Conservation (phyloP, 257 asterid species). For the Ophiorrhiza pumila region DNA sequence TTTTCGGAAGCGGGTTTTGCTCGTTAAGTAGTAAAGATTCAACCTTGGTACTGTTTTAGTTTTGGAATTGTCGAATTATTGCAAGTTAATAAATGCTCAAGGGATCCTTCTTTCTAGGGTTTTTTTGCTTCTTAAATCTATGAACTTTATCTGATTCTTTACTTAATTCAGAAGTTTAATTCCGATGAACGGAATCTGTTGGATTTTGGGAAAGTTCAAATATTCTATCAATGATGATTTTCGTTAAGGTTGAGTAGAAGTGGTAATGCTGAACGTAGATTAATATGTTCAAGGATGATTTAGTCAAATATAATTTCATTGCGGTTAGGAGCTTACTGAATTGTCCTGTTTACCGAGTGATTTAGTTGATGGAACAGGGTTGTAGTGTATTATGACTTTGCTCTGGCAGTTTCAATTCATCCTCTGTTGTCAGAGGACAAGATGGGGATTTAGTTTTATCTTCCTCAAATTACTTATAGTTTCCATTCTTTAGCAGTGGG, state of each 20-base stretch:
- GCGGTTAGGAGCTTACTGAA: not conserved
- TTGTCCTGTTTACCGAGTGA: not conserved
- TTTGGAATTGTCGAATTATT: constrained; percentile 17
- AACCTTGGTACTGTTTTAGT: constrained; percentile 21
- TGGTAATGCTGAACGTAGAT: not conserved
- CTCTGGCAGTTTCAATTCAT: not conserved
- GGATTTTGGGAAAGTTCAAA: constrained; percentile 7
- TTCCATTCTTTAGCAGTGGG: not conserved
- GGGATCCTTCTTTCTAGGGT: not conserved
- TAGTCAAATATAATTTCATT: not conserved
- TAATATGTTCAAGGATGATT: not conserved
- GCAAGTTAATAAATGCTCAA: not conserved
- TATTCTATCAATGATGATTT: not conserved
- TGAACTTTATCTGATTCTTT: not conserved
- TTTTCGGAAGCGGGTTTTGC: constrained; percentile 31
- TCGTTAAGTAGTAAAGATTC: constrained; percentile 20
- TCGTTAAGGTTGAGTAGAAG: not conserved
- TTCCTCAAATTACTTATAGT: not conserved
- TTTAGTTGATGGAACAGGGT: not conserved
- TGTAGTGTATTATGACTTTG: not conserved
- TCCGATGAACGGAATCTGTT: not conserved
- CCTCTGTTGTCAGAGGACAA: not conserved
- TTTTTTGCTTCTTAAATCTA: constrained; percentile 2
- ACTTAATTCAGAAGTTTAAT: not conserved
- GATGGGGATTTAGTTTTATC: not conserved